phyloP scores from a whole-genome alignment of 2,329 filamentous ascomycete species.

The Stachybotrys chartarum region DNA sequence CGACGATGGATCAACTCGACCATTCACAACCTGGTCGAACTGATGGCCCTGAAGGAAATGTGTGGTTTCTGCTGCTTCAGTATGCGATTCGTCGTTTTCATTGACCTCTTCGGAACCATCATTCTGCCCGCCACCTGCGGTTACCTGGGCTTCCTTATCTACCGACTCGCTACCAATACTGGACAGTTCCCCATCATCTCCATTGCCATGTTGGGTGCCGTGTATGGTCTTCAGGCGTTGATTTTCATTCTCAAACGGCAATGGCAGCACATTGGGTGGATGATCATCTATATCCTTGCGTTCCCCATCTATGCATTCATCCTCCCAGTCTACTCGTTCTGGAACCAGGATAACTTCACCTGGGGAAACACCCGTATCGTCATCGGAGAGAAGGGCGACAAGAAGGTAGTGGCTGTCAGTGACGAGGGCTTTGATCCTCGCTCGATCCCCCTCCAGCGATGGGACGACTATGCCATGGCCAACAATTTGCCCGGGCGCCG shows the following conservation, averaged over 20 bases:
- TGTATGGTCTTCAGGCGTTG: constrained; percentile 91
- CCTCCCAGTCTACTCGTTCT: constrained; percentile 95
- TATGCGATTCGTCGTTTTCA: constrained; percentile 93
- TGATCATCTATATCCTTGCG: constrained; percentile 96
- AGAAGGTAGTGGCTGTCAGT: constrained; percentile 82
- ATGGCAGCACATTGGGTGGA: constrained; percentile 99
- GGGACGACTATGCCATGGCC: constrained; percentile 86
- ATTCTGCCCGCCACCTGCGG: constrained; percentile 83
- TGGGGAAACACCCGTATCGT: constrained; percentile 99
- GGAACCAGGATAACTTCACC: constrained; percentile 98
- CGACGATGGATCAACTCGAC: constrained; percentile 99
- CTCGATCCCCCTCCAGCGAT: constrained; percentile 87
- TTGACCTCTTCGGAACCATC: constrained; percentile 88
- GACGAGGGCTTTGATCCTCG: constrained; percentile 84
- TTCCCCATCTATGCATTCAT: constrained; percentile 91
- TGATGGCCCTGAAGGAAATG: constrained; percentile 85
- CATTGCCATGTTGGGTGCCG: constrained; percentile 78
- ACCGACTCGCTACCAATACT: constrained; percentile 58
- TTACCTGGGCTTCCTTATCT: constrained; percentile 85
- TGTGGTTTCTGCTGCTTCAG: constrained; percentile 99
- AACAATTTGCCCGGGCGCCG: constrained; percentile 91
- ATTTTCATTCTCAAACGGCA: constrained; percentile 96
- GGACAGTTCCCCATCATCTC: constrained; percentile 83
- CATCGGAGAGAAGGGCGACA: constrained; percentile 85
- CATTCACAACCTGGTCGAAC: constrained; percentile 88